A percentile compares a stretch with the other conserved stretches of the same genome.
Evolutionary conservation across 2,329 filamentous ascomycete species (phyloP).

Genomic region (Colletotrichum kahawae): DNA sequence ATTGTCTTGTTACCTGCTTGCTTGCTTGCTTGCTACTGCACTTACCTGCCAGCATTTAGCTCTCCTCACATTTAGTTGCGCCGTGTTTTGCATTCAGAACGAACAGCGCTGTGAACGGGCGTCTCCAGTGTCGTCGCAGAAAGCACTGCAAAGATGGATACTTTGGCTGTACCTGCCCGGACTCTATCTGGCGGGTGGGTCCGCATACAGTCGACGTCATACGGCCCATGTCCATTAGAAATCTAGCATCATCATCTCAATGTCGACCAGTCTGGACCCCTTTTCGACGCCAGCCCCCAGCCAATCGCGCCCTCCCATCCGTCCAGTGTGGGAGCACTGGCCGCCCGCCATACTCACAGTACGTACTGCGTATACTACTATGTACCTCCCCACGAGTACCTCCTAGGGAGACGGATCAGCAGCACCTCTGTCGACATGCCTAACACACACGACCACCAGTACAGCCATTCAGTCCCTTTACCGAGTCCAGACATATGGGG

Average conservation of each 20-base stretch:
- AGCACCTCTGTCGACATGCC: background rate
- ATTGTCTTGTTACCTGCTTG: background rate
- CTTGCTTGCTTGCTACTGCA: background rate
- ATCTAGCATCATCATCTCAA: conserved; percentile 20
- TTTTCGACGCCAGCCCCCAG: background rate
- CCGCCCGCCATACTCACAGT: background rate
- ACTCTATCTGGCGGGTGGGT: background rate
- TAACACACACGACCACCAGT: background rate
- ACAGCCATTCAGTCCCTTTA: background rate
- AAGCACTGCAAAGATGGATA: background rate
- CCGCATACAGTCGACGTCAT: conserved; percentile 16
- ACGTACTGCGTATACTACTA: too few species aligned
- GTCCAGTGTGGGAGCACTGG: background rate
- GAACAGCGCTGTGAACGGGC: background rate
- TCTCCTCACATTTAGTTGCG: background rate
- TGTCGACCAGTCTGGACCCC: conserved; percentile 19
- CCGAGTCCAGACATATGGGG: background rate
- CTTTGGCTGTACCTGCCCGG: conserved; percentile 5
- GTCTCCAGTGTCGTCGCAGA: background rate
- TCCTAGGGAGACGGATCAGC: background rate
- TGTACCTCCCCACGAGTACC: background rate
- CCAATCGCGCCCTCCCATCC: conserved; percentile 2
- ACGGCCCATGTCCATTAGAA: conserved; percentile 5
- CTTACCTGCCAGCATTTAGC: background rate
- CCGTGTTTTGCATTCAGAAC: background rate